phyloP scores from a whole-genome alignment of 768 basidiomycete genomes.

The Dioszegia crocea region DNA sequence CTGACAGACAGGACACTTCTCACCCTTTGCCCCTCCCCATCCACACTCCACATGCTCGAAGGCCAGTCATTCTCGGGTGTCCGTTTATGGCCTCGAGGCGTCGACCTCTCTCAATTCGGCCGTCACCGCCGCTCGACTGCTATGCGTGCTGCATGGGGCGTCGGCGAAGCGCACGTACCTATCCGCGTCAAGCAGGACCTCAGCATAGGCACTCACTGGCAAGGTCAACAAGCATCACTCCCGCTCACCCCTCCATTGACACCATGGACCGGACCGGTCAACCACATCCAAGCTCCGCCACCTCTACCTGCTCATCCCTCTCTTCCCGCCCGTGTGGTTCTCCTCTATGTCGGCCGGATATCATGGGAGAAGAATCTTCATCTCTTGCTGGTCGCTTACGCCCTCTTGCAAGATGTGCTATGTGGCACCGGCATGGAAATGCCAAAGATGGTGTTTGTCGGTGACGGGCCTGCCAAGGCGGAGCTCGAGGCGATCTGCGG shows the following conservation, averaged over 20 bases:
- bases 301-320: background rate
- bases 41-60: constrained; percentile 49
- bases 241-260: constrained; percentile 28
- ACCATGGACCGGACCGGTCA: constrained; percentile 20
- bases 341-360: constrained; percentile 52
- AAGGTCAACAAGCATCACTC: constrained; percentile 22
- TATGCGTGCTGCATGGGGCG: constrained; percentile 47
- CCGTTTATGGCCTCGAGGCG: constrained; percentile 53
- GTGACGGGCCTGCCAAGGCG: constrained; percentile 51
- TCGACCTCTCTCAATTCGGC: constrained; percentile 50
- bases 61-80: constrained; percentile 45
- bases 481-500: constrained; percentile 48
- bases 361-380: constrained; percentile 55
- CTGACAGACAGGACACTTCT: constrained; percentile 39
- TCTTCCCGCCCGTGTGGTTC: constrained; percentile 29
- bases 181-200: background rate
- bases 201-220: constrained; percentile 10
- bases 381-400: constrained; percentile 51
- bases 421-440: constrained; percentile 19
- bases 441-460: constrained; percentile 52
- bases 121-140: constrained; percentile 36
- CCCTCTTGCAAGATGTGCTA: constrained; percentile 25
- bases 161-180: constrained; percentile 10
- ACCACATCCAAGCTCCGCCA: background rate
- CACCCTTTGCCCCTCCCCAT: constrained; percentile 52